Evolutionary conservation across 768 basidiomycete genomes (phyloP).

Genomic region (Terana coerulea): DNA sequence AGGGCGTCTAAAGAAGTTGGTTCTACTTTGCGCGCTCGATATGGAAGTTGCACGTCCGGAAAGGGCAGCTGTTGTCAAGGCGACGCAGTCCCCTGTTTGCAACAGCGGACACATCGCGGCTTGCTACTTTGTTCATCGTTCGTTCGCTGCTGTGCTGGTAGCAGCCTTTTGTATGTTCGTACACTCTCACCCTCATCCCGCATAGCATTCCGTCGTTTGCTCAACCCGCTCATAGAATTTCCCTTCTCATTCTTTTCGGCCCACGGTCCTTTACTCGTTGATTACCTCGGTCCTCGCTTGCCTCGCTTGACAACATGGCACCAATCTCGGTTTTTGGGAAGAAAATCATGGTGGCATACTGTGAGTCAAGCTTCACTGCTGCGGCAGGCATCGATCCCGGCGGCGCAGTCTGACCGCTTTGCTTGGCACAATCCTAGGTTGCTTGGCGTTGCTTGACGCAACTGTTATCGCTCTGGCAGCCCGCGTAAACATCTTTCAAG

Average conservation of each 20-base stretch:
- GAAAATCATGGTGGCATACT: constrained; percentile 27
- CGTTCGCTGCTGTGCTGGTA: neutral
- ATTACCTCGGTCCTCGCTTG: neutral
- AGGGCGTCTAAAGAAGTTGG: too few relatives aligned
- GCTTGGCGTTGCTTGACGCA: constrained; percentile 43
- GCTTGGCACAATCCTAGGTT: constrained; percentile 26
- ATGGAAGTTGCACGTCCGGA: neutral
- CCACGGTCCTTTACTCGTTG: neutral
- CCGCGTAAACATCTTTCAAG: constrained; percentile 53
- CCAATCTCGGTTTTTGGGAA: constrained; percentile 19
- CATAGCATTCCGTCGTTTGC: too few relatives aligned
- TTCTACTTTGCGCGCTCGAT: neutral
- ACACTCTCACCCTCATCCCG: neutral
- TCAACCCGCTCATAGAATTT: neutral
- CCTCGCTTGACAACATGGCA: neutral
- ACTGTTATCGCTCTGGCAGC: constrained; percentile 50
- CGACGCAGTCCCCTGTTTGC: neutral
- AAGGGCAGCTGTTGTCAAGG: constrained; percentile 1
- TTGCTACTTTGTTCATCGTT: neutral
- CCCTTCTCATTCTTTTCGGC: neutral
- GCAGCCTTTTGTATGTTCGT: neutral
- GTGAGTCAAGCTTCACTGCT: too few relatives aligned
- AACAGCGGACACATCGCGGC: neutral
- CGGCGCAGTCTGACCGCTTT: neutral
- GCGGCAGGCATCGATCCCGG: neutral